Percentiles rank a stretch among this genome's conserved stretches.
Conservation (phyloP, 2,329 filamentous ascomycete species). For the Reticulascus tulasneorum region DNA sequence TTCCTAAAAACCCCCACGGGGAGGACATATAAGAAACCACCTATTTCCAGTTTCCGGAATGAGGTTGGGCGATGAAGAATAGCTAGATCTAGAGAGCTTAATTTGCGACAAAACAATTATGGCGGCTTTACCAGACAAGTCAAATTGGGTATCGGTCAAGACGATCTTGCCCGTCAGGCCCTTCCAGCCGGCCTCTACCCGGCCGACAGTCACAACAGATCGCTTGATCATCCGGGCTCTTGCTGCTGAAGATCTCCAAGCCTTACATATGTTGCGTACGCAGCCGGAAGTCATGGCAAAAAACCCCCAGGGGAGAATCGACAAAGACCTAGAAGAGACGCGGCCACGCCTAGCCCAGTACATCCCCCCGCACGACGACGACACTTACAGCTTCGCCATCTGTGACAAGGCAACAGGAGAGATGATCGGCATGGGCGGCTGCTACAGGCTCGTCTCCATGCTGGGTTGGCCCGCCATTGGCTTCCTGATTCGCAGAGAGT, state of each 20-base stretch:
- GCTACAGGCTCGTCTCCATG: constrained; percentile 26
- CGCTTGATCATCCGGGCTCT: constrained; percentile 53
- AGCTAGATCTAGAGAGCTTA: too few species aligned
- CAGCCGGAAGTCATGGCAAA: constrained; percentile 60
- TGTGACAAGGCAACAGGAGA: constrained; percentile 39
- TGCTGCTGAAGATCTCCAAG: constrained; percentile 42
- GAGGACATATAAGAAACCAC: too few species aligned
- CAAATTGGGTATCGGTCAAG: constrained; percentile 35
- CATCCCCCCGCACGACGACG: constrained; percentile 43
- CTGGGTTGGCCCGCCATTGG: constrained; percentile 55
- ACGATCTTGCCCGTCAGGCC: constrained; percentile 42
- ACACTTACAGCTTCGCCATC: constrained; percentile 55
- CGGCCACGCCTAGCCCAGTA: constrained; percentile 31
- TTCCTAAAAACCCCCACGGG: too few species aligned
- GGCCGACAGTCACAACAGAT: constrained; percentile 40
- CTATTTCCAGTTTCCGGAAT: too few species aligned
- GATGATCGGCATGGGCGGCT: constrained; percentile 47
- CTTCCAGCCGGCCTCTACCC: constrained; percentile 32
- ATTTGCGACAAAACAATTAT: too few species aligned
- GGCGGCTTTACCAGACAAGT: too few species aligned
- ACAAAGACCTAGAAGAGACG: constrained; percentile 41
- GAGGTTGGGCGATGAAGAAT: too few species aligned
- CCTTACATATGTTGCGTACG: constrained; percentile 49
- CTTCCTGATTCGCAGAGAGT: constrained; percentile 49
- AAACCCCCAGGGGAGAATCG: constrained; percentile 38